phyloP scores from a whole-genome alignment of 768 basidiomycete genomes.

The Psilocybe cyanescens region DNA sequence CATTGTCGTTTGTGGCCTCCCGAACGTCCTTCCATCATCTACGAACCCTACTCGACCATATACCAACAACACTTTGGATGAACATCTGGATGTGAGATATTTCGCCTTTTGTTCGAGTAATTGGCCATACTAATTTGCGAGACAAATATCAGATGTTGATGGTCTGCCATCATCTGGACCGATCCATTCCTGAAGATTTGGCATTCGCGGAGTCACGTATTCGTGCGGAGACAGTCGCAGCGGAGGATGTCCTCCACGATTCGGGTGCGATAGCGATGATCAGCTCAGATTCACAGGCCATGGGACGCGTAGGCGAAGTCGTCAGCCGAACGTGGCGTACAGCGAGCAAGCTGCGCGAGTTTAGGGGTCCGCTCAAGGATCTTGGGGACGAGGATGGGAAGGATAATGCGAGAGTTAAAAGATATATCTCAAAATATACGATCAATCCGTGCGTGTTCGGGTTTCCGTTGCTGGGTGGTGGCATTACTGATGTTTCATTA shows the following conservation, averaged over 20 bases:
- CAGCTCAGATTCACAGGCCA: conserved; percentile 95
- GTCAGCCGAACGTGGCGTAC: conserved; percentile 94
- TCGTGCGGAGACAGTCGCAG: conserved; percentile 94
- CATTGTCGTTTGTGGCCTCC: conserved; percentile 90
- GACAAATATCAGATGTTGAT: conserved; percentile 82
- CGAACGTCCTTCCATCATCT: conserved; percentile 93
- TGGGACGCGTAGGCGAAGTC: conserved; percentile 98
- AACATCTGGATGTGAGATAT: conserved; percentile 87
- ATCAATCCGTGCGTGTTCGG: conserved; percentile 83
- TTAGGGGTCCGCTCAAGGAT: conserved; percentile 70
- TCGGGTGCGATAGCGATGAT: conserved; percentile 96
- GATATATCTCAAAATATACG: conserved; percentile 96
- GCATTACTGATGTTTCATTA: conserved; percentile 3
- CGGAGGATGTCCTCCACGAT: conserved; percentile 95
- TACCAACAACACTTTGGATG: conserved; percentile 89
- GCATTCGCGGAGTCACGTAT: conserved; percentile 98
- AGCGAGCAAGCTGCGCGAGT: conserved; percentile 89
- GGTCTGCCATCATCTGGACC: conserved; percentile 99
- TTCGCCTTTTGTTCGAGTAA: not conserved
- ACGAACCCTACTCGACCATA: conserved; percentile 97
- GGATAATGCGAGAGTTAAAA: conserved; percentile 92
- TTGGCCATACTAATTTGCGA: not conserved
- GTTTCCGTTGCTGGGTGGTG: not conserved
- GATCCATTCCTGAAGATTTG: conserved; percentile 89
- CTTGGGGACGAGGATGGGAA: conserved; percentile 71